Percentiles rank a stretch among this genome's conserved stretches.
phyloP scores from a whole-genome alignment of 345 rosid species.

The Linum tenue region DNA sequence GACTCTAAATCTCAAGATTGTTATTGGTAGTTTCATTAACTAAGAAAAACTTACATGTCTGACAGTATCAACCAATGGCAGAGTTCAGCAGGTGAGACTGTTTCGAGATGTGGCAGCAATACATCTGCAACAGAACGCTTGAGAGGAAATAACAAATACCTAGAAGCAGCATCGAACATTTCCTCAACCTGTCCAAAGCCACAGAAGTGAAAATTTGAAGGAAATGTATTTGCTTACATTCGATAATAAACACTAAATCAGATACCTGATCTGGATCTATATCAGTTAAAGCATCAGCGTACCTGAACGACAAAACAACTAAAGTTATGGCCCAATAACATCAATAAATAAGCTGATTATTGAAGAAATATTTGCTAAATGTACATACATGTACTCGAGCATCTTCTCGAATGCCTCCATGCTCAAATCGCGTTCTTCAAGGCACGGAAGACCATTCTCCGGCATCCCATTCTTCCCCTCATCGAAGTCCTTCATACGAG shows the following conservation, averaged over 20 bases:
- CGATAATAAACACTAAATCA: conserved; percentile 11
- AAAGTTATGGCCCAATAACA: conserved; percentile 13
- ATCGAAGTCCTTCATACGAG: conserved; percentile 62
- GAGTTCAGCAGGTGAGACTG: conserved; percentile 70
- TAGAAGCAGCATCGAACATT: conserved; percentile 93
- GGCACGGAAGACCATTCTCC: conserved; percentile 43
- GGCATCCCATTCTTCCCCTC: conserved; percentile 42
- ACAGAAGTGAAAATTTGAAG: conserved; percentile 1
- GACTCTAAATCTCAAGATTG: neutral
- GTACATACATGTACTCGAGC: conserved; percentile 86
- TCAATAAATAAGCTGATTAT: neutral
- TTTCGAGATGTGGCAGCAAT: conserved; percentile 68
- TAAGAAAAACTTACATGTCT: conserved; percentile 52
- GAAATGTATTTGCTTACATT: conserved; percentile 1
- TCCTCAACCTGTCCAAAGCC: conserved; percentile 65
- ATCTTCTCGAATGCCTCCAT: conserved; percentile 73
- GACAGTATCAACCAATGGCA: conserved; percentile 86
- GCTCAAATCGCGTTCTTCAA: conserved; percentile 86
- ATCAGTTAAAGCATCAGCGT: conserved; percentile 83
- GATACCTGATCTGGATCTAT: conserved; percentile 71
- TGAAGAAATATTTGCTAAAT: neutral
- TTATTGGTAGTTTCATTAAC: neutral
- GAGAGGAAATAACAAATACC: conserved; percentile 84
- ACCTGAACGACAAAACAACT: conserved; percentile 47
- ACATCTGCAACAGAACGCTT: conserved; percentile 96